Percentiles rank a stretch among this genome's conserved stretches.
Conservation (phyloP, 2,329 filamentous ascomycete genomes). For the Ceratocystis eucalypticola region DNA sequence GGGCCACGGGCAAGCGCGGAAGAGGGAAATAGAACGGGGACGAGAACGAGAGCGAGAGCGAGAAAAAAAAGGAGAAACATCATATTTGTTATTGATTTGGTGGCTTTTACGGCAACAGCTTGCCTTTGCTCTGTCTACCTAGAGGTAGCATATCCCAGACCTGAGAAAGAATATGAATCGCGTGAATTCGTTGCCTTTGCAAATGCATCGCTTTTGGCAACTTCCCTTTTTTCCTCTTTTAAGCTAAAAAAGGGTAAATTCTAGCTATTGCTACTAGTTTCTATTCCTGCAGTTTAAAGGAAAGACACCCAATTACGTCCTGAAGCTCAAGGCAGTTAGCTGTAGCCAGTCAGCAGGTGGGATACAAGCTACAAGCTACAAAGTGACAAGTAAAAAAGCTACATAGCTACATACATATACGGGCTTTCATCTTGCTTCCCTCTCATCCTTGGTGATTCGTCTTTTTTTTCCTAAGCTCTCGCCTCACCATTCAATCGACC, state of each 20-base stretch:
- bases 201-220: background rate
- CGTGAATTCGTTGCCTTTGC: no score
- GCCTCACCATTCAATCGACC: background rate
- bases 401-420: background rate
- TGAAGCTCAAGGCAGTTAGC: slow-evolving; percentile 5
- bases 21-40: no score
- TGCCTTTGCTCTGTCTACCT: no score
- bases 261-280: background rate
- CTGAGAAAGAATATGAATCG: no score
- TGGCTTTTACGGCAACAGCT: no score
- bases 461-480: background rate
- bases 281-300: slow-evolving; percentile 1
- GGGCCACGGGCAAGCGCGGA: no score
- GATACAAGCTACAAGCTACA: background rate
- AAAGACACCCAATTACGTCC: slow-evolving; percentile 13
- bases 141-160: no score
- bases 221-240: background rate
- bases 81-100: no score
- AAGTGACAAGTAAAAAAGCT: background rate
- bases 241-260: background rate
- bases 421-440: slow-evolving; percentile 2
- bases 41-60: no score
- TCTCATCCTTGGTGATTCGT: background rate
- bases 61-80: no score
- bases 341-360: background rate